Base-by-base conservation (phyloP, 345 rosid genomes). In the Salix viminalis region DNA sequence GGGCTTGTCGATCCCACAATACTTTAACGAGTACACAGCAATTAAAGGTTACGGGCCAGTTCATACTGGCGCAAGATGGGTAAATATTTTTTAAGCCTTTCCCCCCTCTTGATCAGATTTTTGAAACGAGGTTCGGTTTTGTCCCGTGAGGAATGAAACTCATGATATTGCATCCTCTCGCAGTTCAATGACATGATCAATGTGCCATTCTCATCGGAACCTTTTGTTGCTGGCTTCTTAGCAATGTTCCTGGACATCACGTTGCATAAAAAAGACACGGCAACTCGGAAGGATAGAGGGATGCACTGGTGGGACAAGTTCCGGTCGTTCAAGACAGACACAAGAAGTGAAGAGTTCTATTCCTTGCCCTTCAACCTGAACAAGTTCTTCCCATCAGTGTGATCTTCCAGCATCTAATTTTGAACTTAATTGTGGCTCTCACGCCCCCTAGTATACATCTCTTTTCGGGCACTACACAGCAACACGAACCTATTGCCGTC, bases 171-270 rank as follows among this genome's bases (percentile, higher is more conserved):
- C 7, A 79, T 69, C 65, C 56, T 81, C 1, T 70, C 77, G 83
- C 92, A 96, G 99, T 96, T 96, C 88, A 96, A 96, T 73, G 99
- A 96, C 84, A 96, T 96, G 92, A 83, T 92, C 72, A 96, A 96
- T 73, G 98, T 92, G 74, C 96, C 99, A 4, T 90, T 90, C 84
- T 91, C 99, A 1, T 93, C 96, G 0, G 93, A 93, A 70, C 84
- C 95, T 5, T 93, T 96, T 61, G 94, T 96, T 6, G 98, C 97
- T 18, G 98, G 99, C 44, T 52, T 86, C 14, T 76, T 91, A 76
- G 97, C 94, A 0, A 75, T 86, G 75, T 84, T 96, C 78, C 87
- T 96, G 60, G 99, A 96, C 73, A 79, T 77, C 72, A 90, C 91
- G 0, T 76, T 96, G 82, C 84, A 86, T 77, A 72, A 36, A 76